These are phyloP conservation scores for Saturnispora zaruensis DNA, from an alignment of 805 yeast genomes.

Conservation along the genomic window DNA sequence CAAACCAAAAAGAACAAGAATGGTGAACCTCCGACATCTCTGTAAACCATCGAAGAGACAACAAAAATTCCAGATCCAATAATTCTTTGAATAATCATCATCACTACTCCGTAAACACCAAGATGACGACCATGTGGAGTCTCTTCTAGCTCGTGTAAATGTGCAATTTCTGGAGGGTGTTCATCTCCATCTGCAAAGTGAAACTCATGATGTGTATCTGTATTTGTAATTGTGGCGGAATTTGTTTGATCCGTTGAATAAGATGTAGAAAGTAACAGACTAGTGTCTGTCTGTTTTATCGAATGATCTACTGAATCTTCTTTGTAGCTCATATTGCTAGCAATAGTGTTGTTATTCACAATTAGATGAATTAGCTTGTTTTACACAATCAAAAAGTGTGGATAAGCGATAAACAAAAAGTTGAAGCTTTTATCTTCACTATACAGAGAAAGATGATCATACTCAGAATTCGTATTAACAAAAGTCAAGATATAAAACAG, in stretches of 20 bases:
- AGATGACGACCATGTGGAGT: constrained; percentile 69
- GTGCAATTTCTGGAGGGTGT: constrained; percentile 16
- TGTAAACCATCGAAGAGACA: constrained; percentile 56
- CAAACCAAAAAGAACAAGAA: constrained; percentile 53
- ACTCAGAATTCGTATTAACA: no score
- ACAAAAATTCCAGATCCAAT: constrained; percentile 77
- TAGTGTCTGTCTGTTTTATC: neutral
- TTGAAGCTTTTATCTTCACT: neutral
- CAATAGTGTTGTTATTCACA: neutral
- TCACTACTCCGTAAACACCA: constrained; percentile 58
- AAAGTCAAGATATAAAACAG: neutral
- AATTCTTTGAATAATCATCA: constrained; percentile 58
- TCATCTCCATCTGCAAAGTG: neutral
- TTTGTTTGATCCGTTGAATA: neutral
- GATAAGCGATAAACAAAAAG: neutral
- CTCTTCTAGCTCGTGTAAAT: constrained; percentile 33
- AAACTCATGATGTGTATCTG: neutral
- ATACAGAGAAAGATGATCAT: neutral
- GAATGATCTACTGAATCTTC: neutral
- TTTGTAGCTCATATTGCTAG: neutral
- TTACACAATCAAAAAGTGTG: neutral
- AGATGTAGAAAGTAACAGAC: neutral
- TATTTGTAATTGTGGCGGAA: neutral
- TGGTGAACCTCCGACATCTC: constrained; percentile 62
- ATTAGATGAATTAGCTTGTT: no score